Evolutionary conservation across 805 yeast genomes (phyloP).

Genomic region (Metschnikowia noctiluminum): DNA sequence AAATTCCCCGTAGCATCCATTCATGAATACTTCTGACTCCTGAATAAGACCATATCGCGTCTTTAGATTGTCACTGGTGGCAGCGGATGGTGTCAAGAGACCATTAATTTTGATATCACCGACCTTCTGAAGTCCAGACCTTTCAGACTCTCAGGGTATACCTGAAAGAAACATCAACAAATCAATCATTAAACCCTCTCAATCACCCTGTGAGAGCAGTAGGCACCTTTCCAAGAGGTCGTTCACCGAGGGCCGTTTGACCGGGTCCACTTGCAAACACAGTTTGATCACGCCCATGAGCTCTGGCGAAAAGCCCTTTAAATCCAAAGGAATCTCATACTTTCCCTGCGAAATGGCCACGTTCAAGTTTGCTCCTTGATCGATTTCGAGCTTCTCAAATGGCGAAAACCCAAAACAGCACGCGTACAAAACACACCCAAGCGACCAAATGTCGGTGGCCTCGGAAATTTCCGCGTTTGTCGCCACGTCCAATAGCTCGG

Average conservation of each 20-base stretch:
- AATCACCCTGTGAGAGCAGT: slow-evolving; percentile 11
- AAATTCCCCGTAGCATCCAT: too few relatives aligned
- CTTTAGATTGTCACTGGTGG: too few relatives aligned
- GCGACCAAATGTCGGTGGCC: slow-evolving; percentile 84
- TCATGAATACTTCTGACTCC: too few relatives aligned
- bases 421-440: slow-evolving; percentile 81
- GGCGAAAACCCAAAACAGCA: slow-evolving; percentile 80
- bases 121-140: too few relatives aligned
- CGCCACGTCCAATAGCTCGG: slow-evolving; percentile 78
- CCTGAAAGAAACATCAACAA: neutral
- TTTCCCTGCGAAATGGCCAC: slow-evolving; percentile 71
- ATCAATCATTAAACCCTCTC: neutral
- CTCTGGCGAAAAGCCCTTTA: slow-evolving; percentile 49
- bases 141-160: too few relatives aligned
- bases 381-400: slow-evolving; percentile 77
- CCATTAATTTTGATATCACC: too few relatives aligned
- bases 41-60: too few relatives aligned
- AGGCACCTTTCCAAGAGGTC: slow-evolving; percentile 52
- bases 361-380: slow-evolving; percentile 76
- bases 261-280: slow-evolving; percentile 65
- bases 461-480: slow-evolving; percentile 66
- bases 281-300: slow-evolving; percentile 52
- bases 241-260: slow-evolving; percentile 60
- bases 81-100: too few relatives aligned
- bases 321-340: slow-evolving; percentile 53